Percentiles rank a stretch among this genome's conserved stretches.
Conservation (phyloP, 495 filamentous ascomycete genomes). For the Pyronema domesticum region DNA sequence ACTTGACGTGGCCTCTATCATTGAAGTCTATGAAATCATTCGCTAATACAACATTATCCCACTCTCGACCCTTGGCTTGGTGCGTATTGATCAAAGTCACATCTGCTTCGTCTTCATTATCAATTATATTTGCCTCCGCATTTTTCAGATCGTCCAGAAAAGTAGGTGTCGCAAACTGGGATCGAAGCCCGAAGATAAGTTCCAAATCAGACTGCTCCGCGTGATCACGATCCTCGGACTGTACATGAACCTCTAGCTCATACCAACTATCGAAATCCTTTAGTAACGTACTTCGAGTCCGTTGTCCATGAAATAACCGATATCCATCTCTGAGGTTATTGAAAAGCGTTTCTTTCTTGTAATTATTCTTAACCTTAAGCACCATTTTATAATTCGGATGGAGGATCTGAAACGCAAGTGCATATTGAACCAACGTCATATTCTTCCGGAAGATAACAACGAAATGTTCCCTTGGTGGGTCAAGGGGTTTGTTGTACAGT, state of each 20-base stretch:
- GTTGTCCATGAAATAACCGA: constrained; percentile 1
- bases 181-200: constrained; percentile 10
- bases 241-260: constrained; percentile 10
- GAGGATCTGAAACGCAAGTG: constrained; percentile 7
- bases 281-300: not conserved
- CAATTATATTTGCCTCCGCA: constrained; percentile 8
- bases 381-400: constrained; percentile 4
- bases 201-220: constrained; percentile 2
- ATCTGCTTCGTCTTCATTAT: constrained; percentile 6
- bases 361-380: constrained; percentile 4
- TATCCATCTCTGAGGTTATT: constrained; percentile 8
- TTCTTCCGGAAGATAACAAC: constrained; percentile 18
- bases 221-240: constrained; percentile 4
- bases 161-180: not conserved
- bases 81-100: constrained; percentile 14
- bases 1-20: not conserved
- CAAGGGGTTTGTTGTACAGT: not conserved
- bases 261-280: constrained; percentile 9
- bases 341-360: constrained; percentile 10
- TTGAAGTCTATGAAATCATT: constrained; percentile 10
- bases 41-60: constrained; percentile 14
- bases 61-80: constrained; percentile 18
- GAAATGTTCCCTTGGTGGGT: not conserved
- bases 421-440: constrained; percentile 11
- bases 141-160: constrained; percentile 5